A percentile compares a stretch with the other conserved stretches of the same genome.
phyloP scores from a whole-genome alignment of 805 yeast genomes.

The Teunomyces aglyptinius region DNA sequence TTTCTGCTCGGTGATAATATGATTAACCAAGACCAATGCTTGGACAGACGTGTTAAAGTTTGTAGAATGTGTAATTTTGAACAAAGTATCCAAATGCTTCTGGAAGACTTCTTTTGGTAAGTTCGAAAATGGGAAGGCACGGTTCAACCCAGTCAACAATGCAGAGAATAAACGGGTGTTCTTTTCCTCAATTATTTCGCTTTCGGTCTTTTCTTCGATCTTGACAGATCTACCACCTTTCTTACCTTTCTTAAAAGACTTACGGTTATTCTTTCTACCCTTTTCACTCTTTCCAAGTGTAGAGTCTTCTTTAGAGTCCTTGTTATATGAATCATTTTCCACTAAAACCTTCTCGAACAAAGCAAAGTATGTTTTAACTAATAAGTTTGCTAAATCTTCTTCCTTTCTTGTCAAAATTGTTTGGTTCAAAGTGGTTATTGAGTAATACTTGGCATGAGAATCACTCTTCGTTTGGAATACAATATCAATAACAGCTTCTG shows the following conservation, averaged over 20 bases:
- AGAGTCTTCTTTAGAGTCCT: slow-evolving; percentile 32
- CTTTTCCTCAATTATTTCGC: slow-evolving; percentile 71
- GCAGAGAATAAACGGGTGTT: slow-evolving; percentile 85
- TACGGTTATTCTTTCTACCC: slow-evolving; percentile 57
- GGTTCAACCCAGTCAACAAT: slow-evolving; percentile 87
- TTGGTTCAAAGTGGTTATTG: slow-evolving; percentile 86
- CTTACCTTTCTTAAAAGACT: slow-evolving; percentile 76
- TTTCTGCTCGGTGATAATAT: slow-evolving; percentile 63
- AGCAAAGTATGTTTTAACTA: slow-evolving; percentile 81
- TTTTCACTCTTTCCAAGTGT: slow-evolving; percentile 53
- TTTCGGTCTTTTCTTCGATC: slow-evolving; percentile 55
- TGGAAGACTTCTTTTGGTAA: slow-evolving; percentile 68
- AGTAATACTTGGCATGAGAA: slow-evolving; percentile 84
- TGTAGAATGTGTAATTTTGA: slow-evolving; percentile 87
- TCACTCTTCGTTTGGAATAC: slow-evolving; percentile 69
- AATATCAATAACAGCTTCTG: slow-evolving; percentile 77
- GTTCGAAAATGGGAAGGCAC: slow-evolving; percentile 91
- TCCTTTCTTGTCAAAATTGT: slow-evolving; percentile 82
- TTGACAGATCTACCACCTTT: slow-evolving; percentile 85
- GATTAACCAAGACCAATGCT: slow-evolving; percentile 82
- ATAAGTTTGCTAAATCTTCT: slow-evolving; percentile 73
- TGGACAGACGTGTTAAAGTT: slow-evolving; percentile 94
- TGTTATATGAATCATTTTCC: slow-evolving; percentile 49
- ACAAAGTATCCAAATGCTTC: slow-evolving; percentile 78
- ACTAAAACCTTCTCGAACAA: slow-evolving; percentile 80